Evolutionary conservation across 805 yeast genomes (phyloP).

Genomic region (Candida tammaniensis): DNA sequence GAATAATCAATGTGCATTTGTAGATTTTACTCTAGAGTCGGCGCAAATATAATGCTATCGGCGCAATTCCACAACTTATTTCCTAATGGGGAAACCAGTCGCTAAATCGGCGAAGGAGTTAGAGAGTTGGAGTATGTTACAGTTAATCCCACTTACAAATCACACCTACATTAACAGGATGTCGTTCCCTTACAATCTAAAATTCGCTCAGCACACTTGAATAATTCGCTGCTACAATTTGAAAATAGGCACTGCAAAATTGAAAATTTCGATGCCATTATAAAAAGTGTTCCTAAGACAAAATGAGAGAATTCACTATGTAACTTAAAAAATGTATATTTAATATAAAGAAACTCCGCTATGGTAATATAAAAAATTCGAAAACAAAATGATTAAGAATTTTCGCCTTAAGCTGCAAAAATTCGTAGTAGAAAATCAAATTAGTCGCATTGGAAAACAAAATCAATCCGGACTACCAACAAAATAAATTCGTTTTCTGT

Average conservation of each 20-base stretch:
- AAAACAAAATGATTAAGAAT: constrained; percentile 3
- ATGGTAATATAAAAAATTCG: constrained; percentile 7
- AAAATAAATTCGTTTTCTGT: constrained; percentile 1
- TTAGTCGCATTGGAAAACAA: constrained; percentile 4
- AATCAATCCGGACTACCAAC: constrained; percentile 1
- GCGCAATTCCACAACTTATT: too few species aligned
- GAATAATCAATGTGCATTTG: too few species aligned
- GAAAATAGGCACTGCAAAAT: constrained; percentile 5
- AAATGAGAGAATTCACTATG: constrained; percentile 6
- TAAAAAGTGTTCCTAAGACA: constrained; percentile 5
- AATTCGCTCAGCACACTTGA: constrained; percentile 7
- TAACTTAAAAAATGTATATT: constrained; percentile 5
- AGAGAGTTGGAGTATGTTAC: too few species aligned
- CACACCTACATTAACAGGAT: constrained; percentile 7
- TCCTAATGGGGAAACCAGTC: too few species aligned
- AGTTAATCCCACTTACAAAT: constrained; percentile 7
- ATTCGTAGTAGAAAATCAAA: constrained; percentile 4
- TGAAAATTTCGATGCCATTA: constrained; percentile 6
- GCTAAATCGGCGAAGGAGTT: too few species aligned
- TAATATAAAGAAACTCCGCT: constrained; percentile 5
- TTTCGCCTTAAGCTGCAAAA: constrained; percentile 2
- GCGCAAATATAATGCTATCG: too few species aligned
- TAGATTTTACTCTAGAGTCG: too few species aligned
- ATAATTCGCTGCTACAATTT: constrained; percentile 6
- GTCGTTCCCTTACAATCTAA: constrained; percentile 6